phyloP scores from a whole-genome alignment of 176 grass and related monocot genomes.

The Zizania latifolia region DNA sequence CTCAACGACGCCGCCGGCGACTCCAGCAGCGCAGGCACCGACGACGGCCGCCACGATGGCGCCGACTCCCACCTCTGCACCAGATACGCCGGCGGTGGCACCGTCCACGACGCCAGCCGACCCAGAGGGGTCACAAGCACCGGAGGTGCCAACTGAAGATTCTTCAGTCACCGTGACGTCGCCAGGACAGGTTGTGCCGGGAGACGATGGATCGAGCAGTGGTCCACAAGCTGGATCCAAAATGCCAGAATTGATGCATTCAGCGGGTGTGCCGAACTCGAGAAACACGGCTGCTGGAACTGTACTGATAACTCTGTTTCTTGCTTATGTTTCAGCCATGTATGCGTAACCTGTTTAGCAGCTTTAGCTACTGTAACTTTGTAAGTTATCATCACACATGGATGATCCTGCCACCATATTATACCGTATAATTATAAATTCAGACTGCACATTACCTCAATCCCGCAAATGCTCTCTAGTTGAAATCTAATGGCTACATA shows the following conservation, averaged over 20 bases:
- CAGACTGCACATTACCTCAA: neutral
- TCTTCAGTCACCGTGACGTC: neutral
- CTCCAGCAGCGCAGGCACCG: neutral
- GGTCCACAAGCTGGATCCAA: slow-evolving; percentile 21
- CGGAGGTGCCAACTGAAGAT: neutral
- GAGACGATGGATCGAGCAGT: neutral
- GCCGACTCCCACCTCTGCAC: no score
- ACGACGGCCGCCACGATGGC: no score
- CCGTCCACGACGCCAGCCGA: neutral
- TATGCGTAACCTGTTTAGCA: slow-evolving; percentile 14
- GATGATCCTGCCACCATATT: slow-evolving; percentile 21
- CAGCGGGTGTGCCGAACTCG: slow-evolving; percentile 13
- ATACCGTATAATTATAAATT: slow-evolving; percentile 11
- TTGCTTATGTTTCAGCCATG: slow-evolving; percentile 29
- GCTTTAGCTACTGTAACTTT: neutral
- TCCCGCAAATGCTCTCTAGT: no score
- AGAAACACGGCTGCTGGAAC: neutral
- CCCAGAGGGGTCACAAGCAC: neutral
- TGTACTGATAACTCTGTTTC: slow-evolving; percentile 11
- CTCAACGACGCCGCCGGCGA: neutral
- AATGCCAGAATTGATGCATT: slow-evolving; percentile 39
- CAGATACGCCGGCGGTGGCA: neutral
- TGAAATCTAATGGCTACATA: neutral
- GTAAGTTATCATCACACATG: neutral
- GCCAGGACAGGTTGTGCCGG: neutral